These are phyloP conservation scores for Yamadazyma siamensis DNA, from an alignment of 1,139 yeast genomes.

Conservation along the genomic window DNA sequence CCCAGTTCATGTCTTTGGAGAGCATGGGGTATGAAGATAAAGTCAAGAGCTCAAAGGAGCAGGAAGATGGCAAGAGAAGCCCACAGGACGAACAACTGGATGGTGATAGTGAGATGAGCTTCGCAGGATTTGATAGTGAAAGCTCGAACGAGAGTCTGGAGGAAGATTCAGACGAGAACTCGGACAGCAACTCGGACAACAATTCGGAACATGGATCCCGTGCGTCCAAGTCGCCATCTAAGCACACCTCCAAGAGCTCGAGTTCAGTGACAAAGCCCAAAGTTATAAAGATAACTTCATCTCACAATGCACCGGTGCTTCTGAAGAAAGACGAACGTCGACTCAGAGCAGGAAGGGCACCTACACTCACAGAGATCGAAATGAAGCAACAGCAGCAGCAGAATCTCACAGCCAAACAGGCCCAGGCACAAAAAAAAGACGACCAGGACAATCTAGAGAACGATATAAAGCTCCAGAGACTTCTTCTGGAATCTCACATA, in stretches of 20 bases:
- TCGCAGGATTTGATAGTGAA: neutral
- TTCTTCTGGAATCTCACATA: constrained; percentile 82
- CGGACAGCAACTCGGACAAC: constrained; percentile 7
- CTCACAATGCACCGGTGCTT: constrained; percentile 18
- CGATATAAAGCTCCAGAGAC: constrained; percentile 79
- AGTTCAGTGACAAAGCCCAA: constrained; percentile 19
- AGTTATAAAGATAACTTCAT: constrained; percentile 31
- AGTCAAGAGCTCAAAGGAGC: constrained; percentile 23
- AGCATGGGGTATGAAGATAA: constrained; percentile 58
- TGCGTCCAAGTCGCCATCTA: constrained; percentile 24
- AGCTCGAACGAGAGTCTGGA: constrained; percentile 1
- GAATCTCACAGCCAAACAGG: constrained; percentile 28
- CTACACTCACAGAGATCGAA: constrained; percentile 35
- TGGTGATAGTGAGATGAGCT: constrained; percentile 5
- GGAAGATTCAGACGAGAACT: constrained; percentile 8
- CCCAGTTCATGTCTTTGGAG: constrained; percentile 65
- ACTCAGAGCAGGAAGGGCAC: constrained; percentile 40
- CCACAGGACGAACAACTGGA: neutral
- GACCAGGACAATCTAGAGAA: constrained; percentile 61
- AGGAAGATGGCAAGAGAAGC: neutral
- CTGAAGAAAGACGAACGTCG: constrained; percentile 30
- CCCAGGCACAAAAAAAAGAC: constrained; percentile 26
- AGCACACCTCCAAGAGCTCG: neutral
- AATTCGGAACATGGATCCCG: constrained; percentile 8
- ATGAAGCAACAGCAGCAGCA: constrained; percentile 18